Evolutionary conservation across 129 eudicot genomes (phyloP).

Genomic region (Tanacetum coccineum): DNA sequence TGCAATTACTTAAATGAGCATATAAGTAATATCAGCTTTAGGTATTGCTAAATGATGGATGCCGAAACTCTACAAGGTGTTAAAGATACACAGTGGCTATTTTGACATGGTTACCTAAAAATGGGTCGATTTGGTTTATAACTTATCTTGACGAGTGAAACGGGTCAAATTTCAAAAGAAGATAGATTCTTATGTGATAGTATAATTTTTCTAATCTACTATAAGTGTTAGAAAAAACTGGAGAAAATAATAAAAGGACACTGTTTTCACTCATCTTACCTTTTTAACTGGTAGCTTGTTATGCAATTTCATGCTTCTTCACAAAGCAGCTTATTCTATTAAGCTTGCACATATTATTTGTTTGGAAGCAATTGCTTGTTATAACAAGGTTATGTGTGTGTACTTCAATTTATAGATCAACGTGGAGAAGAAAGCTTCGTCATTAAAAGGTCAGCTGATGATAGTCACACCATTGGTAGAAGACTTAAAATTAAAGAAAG

Average conservation of each 20-base stretch:
- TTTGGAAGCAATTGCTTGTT: slow-evolving; percentile 16
- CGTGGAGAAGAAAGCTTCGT: slow-evolving; percentile 44
- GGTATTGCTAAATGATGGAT: background rate
- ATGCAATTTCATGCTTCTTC: slow-evolving; percentile 13
- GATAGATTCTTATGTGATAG: background rate
- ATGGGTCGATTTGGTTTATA: background rate
- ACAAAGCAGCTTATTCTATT: background rate
- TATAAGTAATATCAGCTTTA: background rate
- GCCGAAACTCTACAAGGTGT: background rate
- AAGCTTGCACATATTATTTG: background rate
- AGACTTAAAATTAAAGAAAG: slow-evolving; percentile 55
- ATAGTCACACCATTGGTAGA: slow-evolving; percentile 57
- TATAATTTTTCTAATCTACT: background rate
- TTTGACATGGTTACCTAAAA: background rate
- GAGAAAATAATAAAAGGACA: background rate
- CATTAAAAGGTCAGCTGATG: slow-evolving; percentile 69
- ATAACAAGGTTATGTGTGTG: background rate
- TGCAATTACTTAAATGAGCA: background rate
- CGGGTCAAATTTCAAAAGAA: background rate
- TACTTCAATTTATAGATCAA: slow-evolving; percentile 37
- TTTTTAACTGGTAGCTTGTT: slow-evolving; percentile 8
- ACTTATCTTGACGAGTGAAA: background rate
- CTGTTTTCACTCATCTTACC: background rate
- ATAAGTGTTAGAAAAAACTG: background rate
- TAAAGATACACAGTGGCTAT: background rate